Base-by-base conservation (phyloP, 2,329 filamentous ascomycete genomes). In the Neonectria punicea region DNA sequence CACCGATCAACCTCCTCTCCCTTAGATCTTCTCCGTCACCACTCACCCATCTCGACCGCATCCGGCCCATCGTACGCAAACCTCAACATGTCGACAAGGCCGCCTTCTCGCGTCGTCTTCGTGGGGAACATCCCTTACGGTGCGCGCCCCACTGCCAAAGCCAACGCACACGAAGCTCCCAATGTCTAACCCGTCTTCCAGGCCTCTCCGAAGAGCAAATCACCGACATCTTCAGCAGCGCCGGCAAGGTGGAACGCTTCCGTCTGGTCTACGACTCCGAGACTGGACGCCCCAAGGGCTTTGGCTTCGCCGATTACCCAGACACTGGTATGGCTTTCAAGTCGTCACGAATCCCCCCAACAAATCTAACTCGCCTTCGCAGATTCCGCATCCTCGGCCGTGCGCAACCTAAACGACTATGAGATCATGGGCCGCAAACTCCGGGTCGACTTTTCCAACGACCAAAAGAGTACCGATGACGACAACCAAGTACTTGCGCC, bases 171-270 rank as follows among this genome's bases (percentile, higher is more conserved):
- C 41, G 5, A 25, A 10, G 58, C 63, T 44, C 58, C 20, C 58
- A 51, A 13, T n/a, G 34, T 55, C 75, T 77, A 57, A 78, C 68
- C 5, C 11, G 14, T 16, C 2, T 22, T 25, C n/a, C 75, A 97
- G 94, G 95, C 68, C 90, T 98, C 70, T 97, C 94, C 32, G 96
- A 99, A 82, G 94, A 98, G 79, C 93, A 97, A 78, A 97, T 99
- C 74, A 92, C 91, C 77, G 93, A 98, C 73, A 97, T 97, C 66
- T 97, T 98, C 79, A 93, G 90, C 77, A 92, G 92, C 69, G 94
- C 93, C 58, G 96, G 96, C 63, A 93, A 94, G 70, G 95, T 98
- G 1, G 86, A 97, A 64, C 95, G 92, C 78, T 98, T 98, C 79
- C 90, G 95, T 57, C 87, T 98, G 53, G 95, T 98, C 69, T 97